These are phyloP conservation scores for Sanghuangporus sanghuang DNA, from an alignment of 1,284 basidiomycete genomes.

Conservation along the genomic window DNA sequence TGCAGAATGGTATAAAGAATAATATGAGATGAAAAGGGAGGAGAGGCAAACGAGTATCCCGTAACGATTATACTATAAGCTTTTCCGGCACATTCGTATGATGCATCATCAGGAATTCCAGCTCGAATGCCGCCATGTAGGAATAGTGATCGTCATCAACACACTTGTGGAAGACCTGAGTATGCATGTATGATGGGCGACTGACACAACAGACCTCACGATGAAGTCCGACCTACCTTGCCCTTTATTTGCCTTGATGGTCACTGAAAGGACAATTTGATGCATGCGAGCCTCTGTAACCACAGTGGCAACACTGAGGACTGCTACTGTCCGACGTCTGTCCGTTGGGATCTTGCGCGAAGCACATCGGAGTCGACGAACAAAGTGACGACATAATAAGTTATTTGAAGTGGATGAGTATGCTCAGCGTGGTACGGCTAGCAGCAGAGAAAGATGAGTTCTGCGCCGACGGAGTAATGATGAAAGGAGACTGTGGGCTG, in stretches of 20 bases:
- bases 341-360: not conserved
- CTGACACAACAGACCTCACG: not conserved
- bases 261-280: slow-evolving; percentile 56
- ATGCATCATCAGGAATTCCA: too few relatives aligned
- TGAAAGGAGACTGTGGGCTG: not conserved
- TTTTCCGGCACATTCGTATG: too few relatives aligned
- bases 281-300: slow-evolving; percentile 59
- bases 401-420: not conserved
- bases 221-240: not conserved
- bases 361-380: not conserved
- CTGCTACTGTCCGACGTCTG: slow-evolving; percentile 33
- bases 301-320: slow-evolving; percentile 74
- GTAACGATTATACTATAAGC: too few relatives aligned
- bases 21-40: too few relatives aligned
- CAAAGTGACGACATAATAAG: not conserved
- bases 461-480: not conserved
- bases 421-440: not conserved
- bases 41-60: too few relatives aligned
- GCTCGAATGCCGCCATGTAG: too few relatives aligned
- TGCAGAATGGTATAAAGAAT: too few relatives aligned
- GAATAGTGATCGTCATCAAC: too few relatives aligned
- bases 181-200: not conserved
- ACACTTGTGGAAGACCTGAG: not conserved
- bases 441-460: not conserved
- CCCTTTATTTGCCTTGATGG: slow-evolving; percentile 26